Base-by-base conservation (phyloP, 1,284 basidiomycete species). In the Ustanciosporium gigantosporum region DNA sequence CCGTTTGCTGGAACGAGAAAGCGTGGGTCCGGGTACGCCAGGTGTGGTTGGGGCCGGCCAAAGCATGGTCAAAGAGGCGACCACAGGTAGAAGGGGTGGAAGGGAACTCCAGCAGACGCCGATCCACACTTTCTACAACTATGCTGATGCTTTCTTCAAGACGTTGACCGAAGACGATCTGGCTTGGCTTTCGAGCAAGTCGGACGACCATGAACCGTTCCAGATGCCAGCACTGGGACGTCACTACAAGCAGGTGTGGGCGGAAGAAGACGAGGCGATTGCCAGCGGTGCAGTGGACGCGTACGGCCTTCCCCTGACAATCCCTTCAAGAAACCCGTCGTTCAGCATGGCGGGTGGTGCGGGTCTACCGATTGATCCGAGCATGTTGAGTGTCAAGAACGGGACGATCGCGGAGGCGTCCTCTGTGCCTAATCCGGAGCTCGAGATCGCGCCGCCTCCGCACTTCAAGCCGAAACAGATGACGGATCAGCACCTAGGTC, bases 231-330 rank as follows among this genome's bases (percentile, higher is more conserved):
- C 87, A 49, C 83, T 94, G 1, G 94, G 93, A 6, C 82, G 86
- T 60, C 91, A 93, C 79, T 97, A 95, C 74, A 82, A 85, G 21
- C 88, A 93, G 43, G 82, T 66, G 2, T 96, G 93, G 92, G 90
- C 91, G 58, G 90, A 94, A 61, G 87, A 91, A 74, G 93, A 96
- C 76, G 82, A 82, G 5, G 29, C 61, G 42, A 9, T 58, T 1
- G 82, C 83, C 3, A 67, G 43, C 31, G 57, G 57, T 6, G 39
- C 57, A 5, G 43, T 60, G 13, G 62, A 66, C 35, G 46, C 41
- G 16, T 66, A 49, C 19, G 57, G 57, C 13, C 56, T 47, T n/a
- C 46, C 62, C 4, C 29, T 61, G 15, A n/a, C 50, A 5, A 21
- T 22, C 23, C 29, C 39, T 5, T 51, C 47, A 21, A 46, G 59